A percentile compares a stretch with the other conserved stretches of the same genome.
Conservation (phyloP, 1,284 basidiomycete species). For the Flammula alnicola region DNA sequence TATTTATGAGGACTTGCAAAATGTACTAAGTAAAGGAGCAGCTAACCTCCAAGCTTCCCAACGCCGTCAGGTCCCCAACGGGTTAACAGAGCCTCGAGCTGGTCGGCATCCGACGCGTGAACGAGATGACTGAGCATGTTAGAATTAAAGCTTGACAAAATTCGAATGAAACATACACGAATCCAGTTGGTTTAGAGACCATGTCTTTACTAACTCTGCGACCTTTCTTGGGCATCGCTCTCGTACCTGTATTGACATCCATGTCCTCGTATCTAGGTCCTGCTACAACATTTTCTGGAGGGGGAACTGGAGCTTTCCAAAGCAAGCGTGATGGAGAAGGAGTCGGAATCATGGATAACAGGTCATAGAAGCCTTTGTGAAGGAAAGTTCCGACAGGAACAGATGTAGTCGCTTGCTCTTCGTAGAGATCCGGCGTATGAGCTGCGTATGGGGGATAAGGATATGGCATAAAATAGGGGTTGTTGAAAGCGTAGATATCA, state of each 20-base stretch:
- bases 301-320: slow-evolving; percentile 49
- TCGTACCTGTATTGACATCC: slow-evolving; percentile 31
- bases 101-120: slow-evolving; percentile 92
- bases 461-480: slow-evolving; percentile 52
- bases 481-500: slow-evolving; percentile 45
- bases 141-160: slow-evolving; percentile 24
- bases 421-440: slow-evolving; percentile 40
- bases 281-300: slow-evolving; percentile 46
- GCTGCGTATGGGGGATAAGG: slow-evolving; percentile 43
- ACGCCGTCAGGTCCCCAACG: slow-evolving; percentile 92
- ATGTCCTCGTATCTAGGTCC: slow-evolving; percentile 70
- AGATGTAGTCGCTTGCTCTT: slow-evolving; percentile 48
- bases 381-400: slow-evolving; percentile 71
- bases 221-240: slow-evolving; percentile 53
- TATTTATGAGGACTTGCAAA: slow-evolving; percentile 23
- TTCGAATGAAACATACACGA: slow-evolving; percentile 68
- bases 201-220: slow-evolving; percentile 83
- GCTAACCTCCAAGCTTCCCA: slow-evolving; percentile 87
- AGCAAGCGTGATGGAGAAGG: slow-evolving; percentile 68
- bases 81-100: slow-evolving; percentile 86
- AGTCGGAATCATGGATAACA: slow-evolving; percentile 78
- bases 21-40: slow-evolving; percentile 25
- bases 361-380: slow-evolving; percentile 88
- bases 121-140: slow-evolving; percentile 76
- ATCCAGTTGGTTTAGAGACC: slow-evolving; percentile 83